Evolutionary conservation across 805 yeast genomes (phyloP).

Genomic region (Starmerella stigmatis): DNA sequence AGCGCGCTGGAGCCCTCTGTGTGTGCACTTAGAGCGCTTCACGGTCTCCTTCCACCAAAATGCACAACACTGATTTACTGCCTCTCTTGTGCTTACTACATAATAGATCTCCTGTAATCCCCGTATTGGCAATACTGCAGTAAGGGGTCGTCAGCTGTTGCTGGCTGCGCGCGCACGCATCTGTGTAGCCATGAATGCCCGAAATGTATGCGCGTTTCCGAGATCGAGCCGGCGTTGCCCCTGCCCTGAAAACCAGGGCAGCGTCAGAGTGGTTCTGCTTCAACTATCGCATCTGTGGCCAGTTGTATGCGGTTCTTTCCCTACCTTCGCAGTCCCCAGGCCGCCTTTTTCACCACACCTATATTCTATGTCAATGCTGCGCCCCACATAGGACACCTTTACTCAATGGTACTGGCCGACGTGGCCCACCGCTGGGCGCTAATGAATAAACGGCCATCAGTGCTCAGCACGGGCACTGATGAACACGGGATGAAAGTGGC

Average conservation of each 20-base stretch:
- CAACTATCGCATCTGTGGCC: neutral
- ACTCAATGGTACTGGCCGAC: conserved; percentile 78
- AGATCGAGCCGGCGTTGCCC: neutral
- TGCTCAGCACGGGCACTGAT: conserved; percentile 84
- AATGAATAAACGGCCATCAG: conserved; percentile 38
- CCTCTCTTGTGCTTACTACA: no score
- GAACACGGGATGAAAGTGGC: conserved; percentile 94
- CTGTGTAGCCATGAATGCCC: no score
- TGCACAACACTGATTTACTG: no score
- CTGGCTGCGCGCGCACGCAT: no score
- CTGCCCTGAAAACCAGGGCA: neutral
- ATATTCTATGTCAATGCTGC: conserved; percentile 92
- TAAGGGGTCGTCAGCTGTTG: no score
- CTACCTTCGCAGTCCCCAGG: conserved; percentile 1
- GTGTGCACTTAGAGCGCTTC: neutral
- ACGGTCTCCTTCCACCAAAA: no score
- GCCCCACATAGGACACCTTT: conserved; percentile 90
- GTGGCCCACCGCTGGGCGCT: conserved; percentile 62
- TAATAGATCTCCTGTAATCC: no score
- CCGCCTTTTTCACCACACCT: conserved; percentile 53
- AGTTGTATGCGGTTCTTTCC: neutral
- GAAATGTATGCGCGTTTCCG: no score
- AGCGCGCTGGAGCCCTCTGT: no score
- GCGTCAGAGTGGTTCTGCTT: no score
- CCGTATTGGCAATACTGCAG: no score